Conservation (phyloP, 768 basidiomycete species). For the Podaxis pistillaris region DNA sequence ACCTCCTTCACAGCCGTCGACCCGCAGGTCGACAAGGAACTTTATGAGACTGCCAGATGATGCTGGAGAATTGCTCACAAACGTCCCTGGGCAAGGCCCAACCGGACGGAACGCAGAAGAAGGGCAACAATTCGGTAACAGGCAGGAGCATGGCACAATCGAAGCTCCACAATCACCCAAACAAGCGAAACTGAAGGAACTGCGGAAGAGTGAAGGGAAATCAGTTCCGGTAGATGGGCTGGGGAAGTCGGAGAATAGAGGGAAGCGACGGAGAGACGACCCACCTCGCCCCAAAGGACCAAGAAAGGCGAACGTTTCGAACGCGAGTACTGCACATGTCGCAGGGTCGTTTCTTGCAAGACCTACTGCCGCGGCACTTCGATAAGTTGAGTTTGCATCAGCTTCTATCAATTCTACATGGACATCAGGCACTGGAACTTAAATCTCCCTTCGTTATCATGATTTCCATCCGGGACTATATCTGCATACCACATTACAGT, state of each 20-base stretch:
- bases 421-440: neutral
- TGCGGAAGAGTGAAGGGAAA: neutral
- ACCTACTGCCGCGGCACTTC: neutral
- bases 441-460: neutral
- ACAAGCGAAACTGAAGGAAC: neutral
- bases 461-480: neutral
- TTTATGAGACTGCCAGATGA: constrained; percentile 4
- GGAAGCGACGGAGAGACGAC: neutral
- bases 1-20: neutral
- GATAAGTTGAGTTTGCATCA: neutral
- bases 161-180: neutral
- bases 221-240: neutral
- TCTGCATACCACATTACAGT: neutral
- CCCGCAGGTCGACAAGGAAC: neutral
- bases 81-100: neutral
- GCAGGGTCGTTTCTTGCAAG: neutral
- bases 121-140: neutral
- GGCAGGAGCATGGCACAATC: no score
- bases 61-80: neutral
- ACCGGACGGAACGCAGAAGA: neutral
- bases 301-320: constrained; percentile 5
- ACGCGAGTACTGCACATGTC: neutral
- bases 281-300: constrained; percentile 9
- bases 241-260: neutral
- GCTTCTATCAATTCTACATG: neutral